Percentiles rank a stretch among this genome's conserved stretches.
These are phyloP conservation scores for Plenodomus biglobosus DNA, from an alignment of 2,329 filamentous ascomycete genomes.

Conservation along the genomic window DNA sequence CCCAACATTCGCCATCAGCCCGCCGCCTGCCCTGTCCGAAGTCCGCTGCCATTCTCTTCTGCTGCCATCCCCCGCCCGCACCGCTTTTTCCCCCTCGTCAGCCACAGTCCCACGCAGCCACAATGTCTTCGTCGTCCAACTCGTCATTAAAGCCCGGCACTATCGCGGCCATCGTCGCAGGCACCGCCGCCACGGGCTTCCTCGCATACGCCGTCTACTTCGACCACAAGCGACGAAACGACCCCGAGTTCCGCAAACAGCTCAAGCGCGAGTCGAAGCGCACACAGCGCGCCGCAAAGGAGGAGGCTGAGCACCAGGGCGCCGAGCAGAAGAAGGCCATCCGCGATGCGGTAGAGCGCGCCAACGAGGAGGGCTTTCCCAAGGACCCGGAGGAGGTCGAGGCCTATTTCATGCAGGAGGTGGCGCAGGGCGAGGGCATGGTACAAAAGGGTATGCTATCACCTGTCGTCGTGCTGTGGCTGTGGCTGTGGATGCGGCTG, in stretches of 20 bases:
- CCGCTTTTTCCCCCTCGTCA: slow-evolving; percentile 6
- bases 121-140: slow-evolving; percentile 25
- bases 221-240: slow-evolving; percentile 65
- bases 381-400: slow-evolving; percentile 89
- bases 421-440: slow-evolving; percentile 82
- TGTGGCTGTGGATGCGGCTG: too few relatives aligned
- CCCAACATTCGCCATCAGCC: slow-evolving; percentile 13
- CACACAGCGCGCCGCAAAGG: slow-evolving; percentile 70
- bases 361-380: slow-evolving; percentile 90
- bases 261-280: slow-evolving; percentile 75
- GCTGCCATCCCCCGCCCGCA: slow-evolving; percentile 4
- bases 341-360: slow-evolving; percentile 72
- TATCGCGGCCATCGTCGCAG: slow-evolving; percentile 59
- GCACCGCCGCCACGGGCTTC: slow-evolving; percentile 60
- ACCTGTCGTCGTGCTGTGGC: background rate
- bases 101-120: slow-evolving; percentile 11
- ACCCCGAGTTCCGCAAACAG: slow-evolving; percentile 63
- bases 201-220: slow-evolving; percentile 68
- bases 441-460: slow-evolving; percentile 69
- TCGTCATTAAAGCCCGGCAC: slow-evolving; percentile 58
- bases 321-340: slow-evolving; percentile 72
- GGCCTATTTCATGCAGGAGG: slow-evolving; percentile 94
- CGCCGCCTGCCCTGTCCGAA: slow-evolving; percentile 5
- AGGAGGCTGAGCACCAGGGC: slow-evolving; percentile 66
- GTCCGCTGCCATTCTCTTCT: background rate